Evolutionary conservation across 768 basidiomycete species (phyloP).

Genomic region (Mycena venus): DNA sequence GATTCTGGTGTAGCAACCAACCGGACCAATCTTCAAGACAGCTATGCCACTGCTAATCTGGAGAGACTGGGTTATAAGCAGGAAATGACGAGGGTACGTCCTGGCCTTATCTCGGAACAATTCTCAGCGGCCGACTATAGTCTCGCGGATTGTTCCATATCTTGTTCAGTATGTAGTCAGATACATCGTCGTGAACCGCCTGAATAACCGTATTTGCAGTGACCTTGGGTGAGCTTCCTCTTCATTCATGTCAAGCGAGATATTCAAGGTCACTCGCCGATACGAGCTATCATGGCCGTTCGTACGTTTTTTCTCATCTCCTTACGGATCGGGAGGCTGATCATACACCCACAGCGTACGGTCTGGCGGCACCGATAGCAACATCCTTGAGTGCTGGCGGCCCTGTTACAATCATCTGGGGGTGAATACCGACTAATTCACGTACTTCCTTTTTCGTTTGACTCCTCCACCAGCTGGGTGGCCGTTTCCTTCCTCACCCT

Average conservation of each 20-base stretch:
- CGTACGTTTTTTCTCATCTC: constrained; percentile 55
- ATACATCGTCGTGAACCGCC: neutral
- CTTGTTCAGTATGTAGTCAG: constrained; percentile 61
- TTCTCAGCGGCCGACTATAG: constrained; percentile 40
- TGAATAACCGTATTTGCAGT: constrained; percentile 46
- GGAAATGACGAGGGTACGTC: constrained; percentile 64
- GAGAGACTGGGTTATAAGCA: constrained; percentile 69
- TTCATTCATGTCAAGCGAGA: neutral
- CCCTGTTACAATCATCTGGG: constrained; percentile 70
- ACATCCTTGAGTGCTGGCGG: constrained; percentile 69
- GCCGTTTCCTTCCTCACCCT: constrained; percentile 64
- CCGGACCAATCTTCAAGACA: neutral
- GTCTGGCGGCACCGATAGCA: constrained; percentile 68
- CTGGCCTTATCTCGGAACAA: neutral
- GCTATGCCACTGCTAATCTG: constrained; percentile 39
- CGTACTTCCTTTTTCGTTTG: neutral
- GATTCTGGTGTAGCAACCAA: neutral
- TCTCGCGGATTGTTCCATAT: constrained; percentile 66
- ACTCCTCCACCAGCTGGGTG: constrained; percentile 63
- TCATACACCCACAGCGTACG: constrained; percentile 59
- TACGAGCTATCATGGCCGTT: constrained; percentile 70
- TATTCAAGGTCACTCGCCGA: neutral
- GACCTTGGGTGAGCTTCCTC: constrained; percentile 57
- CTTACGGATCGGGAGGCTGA: neutral
- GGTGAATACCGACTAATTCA: constrained; percentile 47